Evolutionary conservation across 2,329 filamentous ascomycete species (phyloP), one percentile per base, ranked within the genome.

Genomic region (Cladosporium sp.): DNA sequence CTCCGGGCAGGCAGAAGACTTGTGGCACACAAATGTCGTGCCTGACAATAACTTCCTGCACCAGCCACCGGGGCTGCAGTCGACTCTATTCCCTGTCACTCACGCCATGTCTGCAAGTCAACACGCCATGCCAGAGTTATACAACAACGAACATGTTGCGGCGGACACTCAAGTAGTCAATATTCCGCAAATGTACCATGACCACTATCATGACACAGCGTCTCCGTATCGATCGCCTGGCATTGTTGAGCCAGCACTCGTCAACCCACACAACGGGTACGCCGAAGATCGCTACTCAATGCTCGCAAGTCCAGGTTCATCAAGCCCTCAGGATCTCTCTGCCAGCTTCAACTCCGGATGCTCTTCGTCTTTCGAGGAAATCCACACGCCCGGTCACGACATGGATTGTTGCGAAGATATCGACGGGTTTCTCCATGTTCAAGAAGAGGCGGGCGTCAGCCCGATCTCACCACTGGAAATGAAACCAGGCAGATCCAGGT

Each of bases 171-270:
- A 50, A 5, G 47, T 24, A 6, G 34, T 47, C 12, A 10, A 35
- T 7, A 17, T 36, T 5, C 22, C 37, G n/a, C 15, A 35, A 2
- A 24, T 35, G 6, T 48, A 42, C 15, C 28, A 51, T 6, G 20
- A 51, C 20, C 19, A 45, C 4, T 45, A 45, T 15, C 7, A 25
- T 22, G 24, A 22, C 15, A 24, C 42, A 12, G 28, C 28, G 42
- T 20, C 45, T 2, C 49, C 32, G 13, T 32, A 36, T 9, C 37
- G 50, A 20, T 36, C 39, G n/a, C 47, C 55, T 35, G 32, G 15
- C 13, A 60, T 65, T 3, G 61, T 68, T 4, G 62, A 66, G 7
- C 67, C 66, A 10, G 65, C 66, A 1, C 61, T 68, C 34, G 58
- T 69, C 2, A 61, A 57, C 6, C 61, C 63, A 4, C 62, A 61